Evolutionary conservation across 106 monocot genomes (phyloP).

Genomic region (Phalaenopsis equestris): DNA sequence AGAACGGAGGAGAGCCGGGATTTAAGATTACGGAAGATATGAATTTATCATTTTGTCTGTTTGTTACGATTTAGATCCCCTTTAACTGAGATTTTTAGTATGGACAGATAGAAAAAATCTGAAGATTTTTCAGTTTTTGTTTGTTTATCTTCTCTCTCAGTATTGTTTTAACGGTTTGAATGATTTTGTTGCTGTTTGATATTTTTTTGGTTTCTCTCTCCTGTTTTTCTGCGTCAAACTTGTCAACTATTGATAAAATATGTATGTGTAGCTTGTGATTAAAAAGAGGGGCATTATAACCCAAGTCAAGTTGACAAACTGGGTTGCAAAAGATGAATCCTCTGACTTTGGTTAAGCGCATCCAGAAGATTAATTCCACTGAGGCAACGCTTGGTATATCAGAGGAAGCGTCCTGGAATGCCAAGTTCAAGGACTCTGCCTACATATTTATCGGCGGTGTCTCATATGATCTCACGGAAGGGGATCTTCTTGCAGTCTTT

Average conservation of each 20-base stretch:
- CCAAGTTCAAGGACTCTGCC: constrained; percentile 95
- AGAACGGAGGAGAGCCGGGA: no score
- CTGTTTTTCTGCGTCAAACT: not conserved
- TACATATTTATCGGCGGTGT: constrained; percentile 86
- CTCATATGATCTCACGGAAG: constrained; percentile 91
- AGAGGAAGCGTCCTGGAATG: constrained; percentile 93
- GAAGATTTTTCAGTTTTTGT: not conserved
- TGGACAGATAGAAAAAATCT: not conserved
- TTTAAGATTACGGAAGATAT: no score
- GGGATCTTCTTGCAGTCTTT: constrained; percentile 88
- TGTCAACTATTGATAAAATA: not conserved
- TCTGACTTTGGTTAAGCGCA: constrained; percentile 80
- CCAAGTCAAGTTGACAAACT: not conserved
- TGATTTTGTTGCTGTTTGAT: not conserved
- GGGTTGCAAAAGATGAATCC: constrained; percentile 62
- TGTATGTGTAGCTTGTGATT: not conserved
- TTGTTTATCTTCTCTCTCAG: not conserved
- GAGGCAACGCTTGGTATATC: constrained; percentile 82
- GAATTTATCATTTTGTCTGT: no score
- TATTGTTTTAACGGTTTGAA: not conserved
- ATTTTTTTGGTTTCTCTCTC: not conserved
- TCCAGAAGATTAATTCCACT: constrained; percentile 74
- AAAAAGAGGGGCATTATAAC: not conserved
- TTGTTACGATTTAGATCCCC: no score
- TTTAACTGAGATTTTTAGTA: no score